Base-by-base conservation (phyloP, 805 yeast species). In the Diddensiella transvaalensis region DNA sequence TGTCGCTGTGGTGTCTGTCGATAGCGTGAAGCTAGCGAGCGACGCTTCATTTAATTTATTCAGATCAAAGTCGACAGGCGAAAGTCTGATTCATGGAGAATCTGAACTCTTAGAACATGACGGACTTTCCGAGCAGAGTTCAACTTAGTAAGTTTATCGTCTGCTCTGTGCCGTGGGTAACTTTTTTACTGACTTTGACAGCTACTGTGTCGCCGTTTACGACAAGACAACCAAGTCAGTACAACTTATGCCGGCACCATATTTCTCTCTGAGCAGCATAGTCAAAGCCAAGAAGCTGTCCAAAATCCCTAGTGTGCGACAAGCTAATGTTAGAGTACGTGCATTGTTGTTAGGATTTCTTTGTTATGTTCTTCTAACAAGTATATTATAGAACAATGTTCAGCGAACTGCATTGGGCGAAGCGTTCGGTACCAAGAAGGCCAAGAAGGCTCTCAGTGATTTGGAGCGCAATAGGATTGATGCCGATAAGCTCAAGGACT, bases 351-450 rank as follows among this genome's bases (percentile, higher is more conserved):
- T 8, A 8, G 13, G 8, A 26, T 8, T 8, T 8, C 13, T 8
- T 8, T 8, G 13, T 8, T 8, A 8, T 8, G 32, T 8, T 26
- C 32, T 18, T 18, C 41, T 38, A 33, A 26, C 32, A 26, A 8
- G 32, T 8, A 13, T 26, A 8, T 8, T 26, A 26, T n/a, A 36
- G 40, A 68, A 75, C 58, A 71, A 76, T 50, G 70, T 74, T 15
- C 87, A 87, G 68, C 79, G 97, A 65, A 86, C 79, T 48, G 85
- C 87, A 1, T 76, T 93, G 62, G 99, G 99, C 62, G 91, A 88
- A 68, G 95, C 93, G 2, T 93, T 93, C 60, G 99, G 99, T 76
- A 91, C 99, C 49, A 90, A 87, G 71, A 90, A 82, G 71, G 97
- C 97, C 53, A 91, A 88, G 72, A 85, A 87, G 59, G 95, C 95